These are phyloP conservation scores for Naematelia aurantialba DNA, from an alignment of 768 basidiomycete genomes.

Conservation along the genomic window DNA sequence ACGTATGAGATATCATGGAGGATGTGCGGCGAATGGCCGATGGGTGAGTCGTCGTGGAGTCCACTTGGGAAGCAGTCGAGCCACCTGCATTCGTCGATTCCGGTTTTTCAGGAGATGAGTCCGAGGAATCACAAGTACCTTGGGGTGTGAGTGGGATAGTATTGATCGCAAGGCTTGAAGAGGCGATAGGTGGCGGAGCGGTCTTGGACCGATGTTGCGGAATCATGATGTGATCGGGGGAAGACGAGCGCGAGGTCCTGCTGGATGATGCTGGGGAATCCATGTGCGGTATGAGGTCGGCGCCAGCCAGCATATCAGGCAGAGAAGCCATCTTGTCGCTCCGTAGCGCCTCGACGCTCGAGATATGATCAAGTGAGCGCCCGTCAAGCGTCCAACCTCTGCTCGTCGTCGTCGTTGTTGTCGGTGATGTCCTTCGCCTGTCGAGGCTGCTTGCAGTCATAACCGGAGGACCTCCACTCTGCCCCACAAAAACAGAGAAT, in stretches of 20 bases:
- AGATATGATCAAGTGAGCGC: no score
- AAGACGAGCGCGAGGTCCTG: neutral
- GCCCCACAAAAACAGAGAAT: neutral
- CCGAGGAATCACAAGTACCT: neutral
- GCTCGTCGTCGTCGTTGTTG: neutral
- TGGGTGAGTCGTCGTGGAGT: neutral
- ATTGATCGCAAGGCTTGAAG: neutral
- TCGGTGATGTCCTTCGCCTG: neutral
- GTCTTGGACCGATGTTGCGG: constrained; percentile 18
- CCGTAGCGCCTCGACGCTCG: no score
- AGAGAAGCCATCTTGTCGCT: neutral
- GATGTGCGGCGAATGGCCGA: constrained; percentile 24
- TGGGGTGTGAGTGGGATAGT: neutral
- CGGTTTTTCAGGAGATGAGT: neutral
- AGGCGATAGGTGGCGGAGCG: constrained; percentile 13
- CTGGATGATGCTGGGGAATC: neutral
- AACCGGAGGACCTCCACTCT: neutral
- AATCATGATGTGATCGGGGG: neutral
- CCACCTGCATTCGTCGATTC: neutral
- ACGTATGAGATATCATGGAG: constrained; percentile 13
- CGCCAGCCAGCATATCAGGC: neutral
- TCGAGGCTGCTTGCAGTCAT: neutral
- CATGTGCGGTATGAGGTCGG: constrained; percentile 1
- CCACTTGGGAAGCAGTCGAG: neutral
- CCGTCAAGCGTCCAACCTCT: no score